Base-by-base conservation (phyloP, 2,329 filamentous ascomycete species). In the Cladosporium sp. region DNA sequence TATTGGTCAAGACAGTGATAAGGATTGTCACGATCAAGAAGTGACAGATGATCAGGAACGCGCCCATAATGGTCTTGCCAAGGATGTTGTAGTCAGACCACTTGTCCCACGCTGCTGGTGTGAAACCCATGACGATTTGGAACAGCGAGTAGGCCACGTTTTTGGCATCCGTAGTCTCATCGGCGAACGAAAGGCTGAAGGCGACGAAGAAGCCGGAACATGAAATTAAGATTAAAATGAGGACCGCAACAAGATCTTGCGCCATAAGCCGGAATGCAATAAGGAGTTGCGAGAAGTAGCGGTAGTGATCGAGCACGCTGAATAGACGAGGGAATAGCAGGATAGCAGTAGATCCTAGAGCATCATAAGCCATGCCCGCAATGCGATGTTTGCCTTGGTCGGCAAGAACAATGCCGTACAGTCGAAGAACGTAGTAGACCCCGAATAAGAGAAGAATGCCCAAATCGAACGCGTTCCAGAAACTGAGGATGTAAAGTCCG, bases 121-220 rank as follows among this genome's bases (percentile, higher is more conserved):
- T 96, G 70, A 96, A 97, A 8, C 93, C 93, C 90, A 97, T 95
- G 36, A 97, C 74, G 60, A 97, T 88, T 75, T 97, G 92, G 65
- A 97, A 96, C 20, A 97, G 86, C 63, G 88, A 89, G 72, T 93
- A 97, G 4, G 90, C 90, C n/a, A 95, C 86, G 48, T 86, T 86
- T 9, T 79, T 79, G 5, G 89, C 85, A 62, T 88, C 84, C 52
- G 89, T 85, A 6, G 87, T 81, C 57, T 83, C 85, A 62, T 86
- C 84, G 3, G 80, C 82, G 68, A 88, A 88, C 0, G 92, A 92
- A 53, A 96, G 77, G 0, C 90, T 93, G 71, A 97, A 96, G 60
- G 95, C 94, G 52, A 96, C 91, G 66, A 96, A 96, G 74, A 97
- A 97, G 20, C 93, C 93, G 67, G 91, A 96, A 74, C 92, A 97